Conservation (phyloP, 768 basidiomycete species). For the Tremella mesenterica region DNA sequence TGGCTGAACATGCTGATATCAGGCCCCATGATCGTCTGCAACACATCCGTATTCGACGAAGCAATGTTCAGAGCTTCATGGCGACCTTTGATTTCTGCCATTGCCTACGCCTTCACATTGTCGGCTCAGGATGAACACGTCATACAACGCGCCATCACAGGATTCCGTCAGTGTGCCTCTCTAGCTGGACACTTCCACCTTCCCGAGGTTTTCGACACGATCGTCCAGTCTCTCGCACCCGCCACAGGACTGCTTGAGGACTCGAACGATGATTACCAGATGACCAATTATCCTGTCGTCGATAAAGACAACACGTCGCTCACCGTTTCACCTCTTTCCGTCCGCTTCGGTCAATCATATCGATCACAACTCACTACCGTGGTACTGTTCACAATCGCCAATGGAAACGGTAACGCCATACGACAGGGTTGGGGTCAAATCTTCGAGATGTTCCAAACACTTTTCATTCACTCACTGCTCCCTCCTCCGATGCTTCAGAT, state of each 20-base stretch:
- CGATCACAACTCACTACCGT: conserved; percentile 93
- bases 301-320: conserved; percentile 81
- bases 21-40: conserved; percentile 68
- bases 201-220: conserved; percentile 93
- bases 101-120: conserved; percentile 89
- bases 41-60: conserved; percentile 69
- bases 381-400: conserved; percentile 93
- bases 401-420: conserved; percentile 86
- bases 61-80: conserved; percentile 92
- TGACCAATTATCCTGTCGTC: conserved; percentile 69
- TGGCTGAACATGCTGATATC: background rate
- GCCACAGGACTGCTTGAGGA: conserved; percentile 79
- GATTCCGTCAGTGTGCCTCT: conserved; percentile 94
- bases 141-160: conserved; percentile 85
- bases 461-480: conserved; percentile 86
- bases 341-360: conserved; percentile 90
- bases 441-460: conserved; percentile 95
- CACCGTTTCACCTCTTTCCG: conserved; percentile 83
- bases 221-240: conserved; percentile 83
- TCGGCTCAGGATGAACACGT: conserved; percentile 89
- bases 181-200: conserved; percentile 79
- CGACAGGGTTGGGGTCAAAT: conserved; percentile 95
- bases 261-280: conserved; percentile 52
- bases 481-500: conserved; percentile 87
- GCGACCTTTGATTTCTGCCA: conserved; percentile 85